These are phyloP conservation scores for Alternaria angustiovoidea DNA, from an alignment of 2,329 filamentous ascomycete genomes.

Conservation along the genomic window DNA sequence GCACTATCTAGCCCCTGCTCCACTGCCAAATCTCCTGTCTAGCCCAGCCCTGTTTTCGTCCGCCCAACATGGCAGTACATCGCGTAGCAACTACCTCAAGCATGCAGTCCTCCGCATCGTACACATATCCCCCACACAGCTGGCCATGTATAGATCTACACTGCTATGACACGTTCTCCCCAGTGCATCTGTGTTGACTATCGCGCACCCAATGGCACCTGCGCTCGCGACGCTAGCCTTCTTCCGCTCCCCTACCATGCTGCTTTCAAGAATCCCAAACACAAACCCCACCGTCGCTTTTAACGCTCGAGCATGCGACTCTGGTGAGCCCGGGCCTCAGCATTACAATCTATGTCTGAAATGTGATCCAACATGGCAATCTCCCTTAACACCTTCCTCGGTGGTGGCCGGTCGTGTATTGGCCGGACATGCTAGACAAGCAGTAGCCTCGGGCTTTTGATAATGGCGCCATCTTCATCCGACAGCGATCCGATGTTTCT, in stretches of 20 bases:
- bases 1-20: conserved; percentile 10
- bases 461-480: conserved; percentile 17
- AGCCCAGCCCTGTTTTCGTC: conserved; percentile 20
- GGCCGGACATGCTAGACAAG: neutral
- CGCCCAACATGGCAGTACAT: neutral
- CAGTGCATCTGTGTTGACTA: neutral
- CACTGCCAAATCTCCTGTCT: conserved; percentile 18
- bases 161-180: neutral
- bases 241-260: neutral
- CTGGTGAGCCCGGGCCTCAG: neutral
- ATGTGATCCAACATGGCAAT: neutral
- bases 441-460: neutral
- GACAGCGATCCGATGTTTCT: conserved; percentile 30
- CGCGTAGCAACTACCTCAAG: neutral
- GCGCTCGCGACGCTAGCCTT: neutral
- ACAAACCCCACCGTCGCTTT: neutral
- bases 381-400: neutral
- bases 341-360: neutral
- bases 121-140: neutral
- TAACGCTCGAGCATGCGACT: neutral
- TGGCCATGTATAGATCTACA: neutral
- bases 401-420: neutral
- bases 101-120: neutral
- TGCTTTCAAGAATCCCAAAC: neutral
- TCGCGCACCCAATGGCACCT: neutral